Evolutionary conservation across 371 early-diverging fungal species (phyloP).

Genomic region (Chytridium lagenaria): DNA sequence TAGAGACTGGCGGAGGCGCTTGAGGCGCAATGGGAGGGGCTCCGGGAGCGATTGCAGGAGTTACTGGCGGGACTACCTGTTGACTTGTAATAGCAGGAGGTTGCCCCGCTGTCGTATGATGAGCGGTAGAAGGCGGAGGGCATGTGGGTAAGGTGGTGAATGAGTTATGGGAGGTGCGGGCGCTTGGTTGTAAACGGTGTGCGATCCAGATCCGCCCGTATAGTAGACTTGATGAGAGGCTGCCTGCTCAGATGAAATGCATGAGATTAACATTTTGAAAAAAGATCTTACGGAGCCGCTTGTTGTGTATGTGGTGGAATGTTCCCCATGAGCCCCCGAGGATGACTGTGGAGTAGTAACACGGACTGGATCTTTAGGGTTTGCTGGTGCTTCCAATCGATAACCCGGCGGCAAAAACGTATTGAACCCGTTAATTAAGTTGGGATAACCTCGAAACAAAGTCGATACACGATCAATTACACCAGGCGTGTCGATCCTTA

Average conservation of each 20-base stretch:
- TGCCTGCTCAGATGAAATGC: too few relatives aligned
- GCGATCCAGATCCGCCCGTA: not conserved
- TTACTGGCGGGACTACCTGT: slow-evolving; percentile 2
- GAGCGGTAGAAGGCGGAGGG: slow-evolving; percentile 11
- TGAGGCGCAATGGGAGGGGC: slow-evolving; percentile 17
- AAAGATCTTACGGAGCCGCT: too few relatives aligned
- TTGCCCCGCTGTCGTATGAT: too few relatives aligned
- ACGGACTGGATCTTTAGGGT: slow-evolving; percentile 76
- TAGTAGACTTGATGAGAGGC: not conserved
- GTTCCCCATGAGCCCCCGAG: not conserved
- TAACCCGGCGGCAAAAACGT: slow-evolving; percentile 98
- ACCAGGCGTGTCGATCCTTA: slow-evolving; percentile 93
- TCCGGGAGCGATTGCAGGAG: not conserved
- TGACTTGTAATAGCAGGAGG: slow-evolving; percentile 9
- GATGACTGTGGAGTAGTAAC: slow-evolving; percentile 79
- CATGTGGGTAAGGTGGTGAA: slow-evolving; percentile 10
- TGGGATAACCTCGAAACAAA: slow-evolving; percentile 92
- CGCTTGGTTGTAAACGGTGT: not conserved
- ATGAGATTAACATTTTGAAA: too few relatives aligned
- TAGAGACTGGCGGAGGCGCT: not conserved
- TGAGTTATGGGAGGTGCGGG: slow-evolving; percentile 8
- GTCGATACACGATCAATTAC: slow-evolving; percentile 97
- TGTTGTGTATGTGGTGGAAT: too few relatives aligned
- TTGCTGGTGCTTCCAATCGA: slow-evolving; percentile 84
- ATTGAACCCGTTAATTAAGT: slow-evolving; percentile 97